Percentiles rank a stretch among this genome's conserved stretches.
Evolutionary conservation across 2,329 filamentous ascomycete genomes (phyloP).

Genomic region (Stagonosporopsis chrysanthemi): DNA sequence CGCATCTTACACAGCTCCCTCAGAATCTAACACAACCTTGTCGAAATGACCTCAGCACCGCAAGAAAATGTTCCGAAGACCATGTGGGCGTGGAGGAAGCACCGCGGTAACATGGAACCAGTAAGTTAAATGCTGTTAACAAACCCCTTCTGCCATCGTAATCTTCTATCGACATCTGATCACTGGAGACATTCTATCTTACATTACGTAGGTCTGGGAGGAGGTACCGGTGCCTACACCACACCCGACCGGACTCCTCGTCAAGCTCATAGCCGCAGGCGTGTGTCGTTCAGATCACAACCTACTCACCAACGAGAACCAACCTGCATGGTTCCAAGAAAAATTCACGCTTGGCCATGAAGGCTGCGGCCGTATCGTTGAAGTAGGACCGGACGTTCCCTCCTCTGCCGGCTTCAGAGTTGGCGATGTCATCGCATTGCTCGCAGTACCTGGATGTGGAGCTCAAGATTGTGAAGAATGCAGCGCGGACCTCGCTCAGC

Average conservation of each 20-base stretch:
- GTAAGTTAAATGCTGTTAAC: conserved; percentile 11
- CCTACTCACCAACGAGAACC: conserved; percentile 31
- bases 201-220: conserved; percentile 25
- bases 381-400: conserved; percentile 19
- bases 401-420: conserved; percentile 17
- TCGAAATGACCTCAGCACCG: neutral
- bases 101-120: conserved; percentile 29
- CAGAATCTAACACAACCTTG: neutral
- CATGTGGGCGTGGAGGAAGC: conserved; percentile 34
- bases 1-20: neutral
- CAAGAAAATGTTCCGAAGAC: conserved; percentile 16
- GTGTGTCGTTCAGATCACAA: conserved; percentile 33
- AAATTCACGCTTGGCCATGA: conserved; percentile 34
- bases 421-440: conserved; percentile 26
- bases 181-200: neutral
- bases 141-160: too few relatives aligned
- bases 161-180: neutral
- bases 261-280: conserved; percentile 30
- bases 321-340: conserved; percentile 27
- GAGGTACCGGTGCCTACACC: conserved; percentile 19
- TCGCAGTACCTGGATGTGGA: conserved; percentile 30
- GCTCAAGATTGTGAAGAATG: conserved; percentile 25
- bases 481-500: conserved; percentile 22
- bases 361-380: conserved; percentile 27
- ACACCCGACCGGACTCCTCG: conserved; percentile 24